Evolutionary conservation across 2,329 filamentous ascomycete genomes (phyloP).

Genomic region (Claviceps sp.): DNA sequence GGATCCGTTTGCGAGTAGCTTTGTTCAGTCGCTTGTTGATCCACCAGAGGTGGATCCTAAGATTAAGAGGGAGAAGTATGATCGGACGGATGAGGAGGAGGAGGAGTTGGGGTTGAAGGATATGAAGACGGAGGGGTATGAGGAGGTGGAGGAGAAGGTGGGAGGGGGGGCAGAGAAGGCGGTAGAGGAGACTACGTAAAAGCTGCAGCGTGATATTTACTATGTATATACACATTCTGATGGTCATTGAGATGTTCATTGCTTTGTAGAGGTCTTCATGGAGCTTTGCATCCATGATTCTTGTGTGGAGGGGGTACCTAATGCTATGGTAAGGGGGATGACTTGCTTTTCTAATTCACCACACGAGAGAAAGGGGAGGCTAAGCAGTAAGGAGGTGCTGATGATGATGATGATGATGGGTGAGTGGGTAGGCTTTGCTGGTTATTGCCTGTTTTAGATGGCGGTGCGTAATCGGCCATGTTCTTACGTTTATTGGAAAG

Average conservation of each 20-base stretch:
- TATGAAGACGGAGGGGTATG: constrained; percentile 85
- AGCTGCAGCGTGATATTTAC: not conserved
- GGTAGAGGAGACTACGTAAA: constrained; percentile 14
- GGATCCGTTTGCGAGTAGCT: constrained; percentile 85
- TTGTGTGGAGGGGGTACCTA: too few relatives aligned
- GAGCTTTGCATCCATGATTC: not conserved
- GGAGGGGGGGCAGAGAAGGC: constrained; percentile 58
- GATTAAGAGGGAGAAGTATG: constrained; percentile 70
- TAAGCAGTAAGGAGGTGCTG: too few relatives aligned
- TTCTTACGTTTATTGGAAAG: too few relatives aligned
- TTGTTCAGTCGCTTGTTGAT: constrained; percentile 80
- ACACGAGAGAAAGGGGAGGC: too few relatives aligned
- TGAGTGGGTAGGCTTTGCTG: too few relatives aligned
- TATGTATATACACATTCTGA: not conserved
- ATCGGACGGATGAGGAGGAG: constrained; percentile 80
- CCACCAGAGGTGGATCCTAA: constrained; percentile 59
- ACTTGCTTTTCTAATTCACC: too few relatives aligned
- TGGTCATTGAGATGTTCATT: not conserved
- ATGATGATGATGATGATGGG: too few relatives aligned
- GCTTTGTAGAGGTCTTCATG: not conserved
- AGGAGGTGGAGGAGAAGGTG: constrained; percentile 26
- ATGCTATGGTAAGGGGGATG: too few relatives aligned
- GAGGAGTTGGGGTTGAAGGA: constrained; percentile 83
- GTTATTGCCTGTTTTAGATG: too few relatives aligned
- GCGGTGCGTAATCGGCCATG: too few relatives aligned